Evolutionary conservation across 2,329 filamentous ascomycete genomes (phyloP), one percentile per base, ranked within the genome.

Genomic region (Diaporthe sp.): DNA sequence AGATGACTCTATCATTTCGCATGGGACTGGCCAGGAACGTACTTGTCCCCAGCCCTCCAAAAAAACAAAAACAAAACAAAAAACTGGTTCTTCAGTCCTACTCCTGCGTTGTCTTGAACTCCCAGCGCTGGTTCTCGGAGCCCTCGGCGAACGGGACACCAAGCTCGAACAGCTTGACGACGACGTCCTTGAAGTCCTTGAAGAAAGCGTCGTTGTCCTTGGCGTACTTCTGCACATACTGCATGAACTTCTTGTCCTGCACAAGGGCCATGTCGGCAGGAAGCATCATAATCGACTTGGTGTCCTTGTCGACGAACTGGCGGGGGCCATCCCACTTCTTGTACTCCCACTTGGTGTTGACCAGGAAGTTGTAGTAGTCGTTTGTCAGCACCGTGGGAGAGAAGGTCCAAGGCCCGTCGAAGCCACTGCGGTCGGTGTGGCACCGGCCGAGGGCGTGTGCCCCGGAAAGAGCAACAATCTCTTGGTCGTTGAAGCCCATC

Each of bases 401-500:
- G 89, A 97, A 97, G 79, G 94, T 95, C 95, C 95, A 98, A 73
- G 95, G 95, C 1, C 97, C 97, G 2, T 94, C 91, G 85, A 92
- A 98, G 78, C 96, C 96, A 78, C 92, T 95, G 83, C 96, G 95
- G 86, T 97, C 94, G 12, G 92, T 89, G 89, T 98, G 97, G 88
- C 94, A 97, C 79, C 96, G 94, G 77, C 96, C 96, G 51, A 98
- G 91, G 72, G 95, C 94, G 87, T 98, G 95, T 67, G 94, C 95
- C 79, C 95, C 95, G 34, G 90, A 89, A 72, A 98, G 91, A 42
- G 96, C 97, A 61, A 98, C 96, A 83, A 98, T 98, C 86, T 98
- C 96, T 82, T 94, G 94, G 87, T 99, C 96, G 85, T 97, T 94
- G 90, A 98, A 98, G 79, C 96, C 96, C 96, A 98, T 98, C 83